Evolutionary conservation across 139 green algal genomes (phyloP), one percentile per base, ranked within the genome.

Genomic region (Nannochloris sp.): DNA sequence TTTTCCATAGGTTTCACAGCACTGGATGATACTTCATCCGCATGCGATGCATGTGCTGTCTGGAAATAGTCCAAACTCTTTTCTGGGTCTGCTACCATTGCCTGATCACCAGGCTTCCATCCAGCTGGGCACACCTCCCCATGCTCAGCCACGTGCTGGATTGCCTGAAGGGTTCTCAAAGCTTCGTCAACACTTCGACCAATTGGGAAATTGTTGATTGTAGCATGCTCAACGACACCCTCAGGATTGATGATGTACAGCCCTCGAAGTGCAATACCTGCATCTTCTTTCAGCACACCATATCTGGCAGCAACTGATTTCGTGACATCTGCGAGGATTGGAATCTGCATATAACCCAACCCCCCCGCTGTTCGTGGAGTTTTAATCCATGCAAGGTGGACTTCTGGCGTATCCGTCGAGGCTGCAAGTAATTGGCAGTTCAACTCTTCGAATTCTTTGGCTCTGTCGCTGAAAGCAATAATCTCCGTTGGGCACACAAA

Each of bases 121-220:
- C 88, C 87, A 57, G 92, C 92, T 16, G 92, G 92, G 56, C 73
- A 79, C 55, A 87, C 82, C 63, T 87, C 82, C 3, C 82, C 82
- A 49, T 89, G 77, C 73, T 94, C 71, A 0, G 73, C 77, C 23
- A 94, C 84, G 67, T 94, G 91, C 80, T 98, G 92, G 30, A 96
- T 81, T 9, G 92, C 92, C 83, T 97, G 89, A 67, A 98, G 78
- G 37, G 85, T 82, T 36, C 93, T 84, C 66, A 96, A 82, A n/a
- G 91, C 94, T 81, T 98, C 93, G 36, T 98, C 93, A 1, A 98
- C 91, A 64, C 68, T 90, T 65, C 93, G 86, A 28, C 87, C 93
- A 40, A 98, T 91, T 6, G 81, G 82, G 56, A 96, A 75, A 78
- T 97, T 97, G 87, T 98, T 98, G 68, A 98, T 91, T 62, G 93